Evolutionary conservation across 306 rosid genomes (phyloP), one percentile per base, ranked within the genome.

Genomic region (Pyrus pyrifolia): DNA sequence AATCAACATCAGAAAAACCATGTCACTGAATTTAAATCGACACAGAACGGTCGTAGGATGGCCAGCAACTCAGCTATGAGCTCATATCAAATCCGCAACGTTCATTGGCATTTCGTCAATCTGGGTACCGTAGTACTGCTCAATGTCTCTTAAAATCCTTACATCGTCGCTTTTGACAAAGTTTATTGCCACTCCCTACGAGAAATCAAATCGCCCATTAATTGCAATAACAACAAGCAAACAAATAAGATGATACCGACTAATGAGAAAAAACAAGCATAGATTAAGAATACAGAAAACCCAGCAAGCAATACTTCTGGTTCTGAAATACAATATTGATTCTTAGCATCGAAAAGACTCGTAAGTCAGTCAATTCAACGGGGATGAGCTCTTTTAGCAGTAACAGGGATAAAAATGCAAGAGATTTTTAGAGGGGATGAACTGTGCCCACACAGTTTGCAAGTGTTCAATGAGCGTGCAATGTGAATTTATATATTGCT

Each of bases 31-130:
- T 66, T 73, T 64, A 80, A 76, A 42, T 8, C 12, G 45, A 42
- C 45, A 42, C 45, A 10, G 45, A 10, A 42, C 0, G 45, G 12
- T 42, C 51, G 66, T 44, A 45, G 51, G 57, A 15, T 5, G 66
- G 31, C 79, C 44, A 60, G 42, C 83, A 68, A 4, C 62, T 49
- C 3, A 40, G 44, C 45, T 42, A 0, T 2, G 45, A 42, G 12
- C 45, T 84, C 67, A 94, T 72, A 94, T 94, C 72, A 94, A 87
- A 83, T 94, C 98, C 23, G 96, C 97, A 76, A 94, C 96, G 67
- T 94, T 94, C 98, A 94, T 94, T 0, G 98, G 98, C 98, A 94
- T 94, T 83, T 92, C 98, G 71, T 94, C 98, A 77, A 94, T 94
- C 90, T 94, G 97, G 18, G 98, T 92, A 83, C 98, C 92, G 83